Evolutionary conservation across 805 yeast genomes (phyloP), one percentile per base, ranked within the genome.

Genomic region (Saccharomycopsis oosterbeekiorum): DNA sequence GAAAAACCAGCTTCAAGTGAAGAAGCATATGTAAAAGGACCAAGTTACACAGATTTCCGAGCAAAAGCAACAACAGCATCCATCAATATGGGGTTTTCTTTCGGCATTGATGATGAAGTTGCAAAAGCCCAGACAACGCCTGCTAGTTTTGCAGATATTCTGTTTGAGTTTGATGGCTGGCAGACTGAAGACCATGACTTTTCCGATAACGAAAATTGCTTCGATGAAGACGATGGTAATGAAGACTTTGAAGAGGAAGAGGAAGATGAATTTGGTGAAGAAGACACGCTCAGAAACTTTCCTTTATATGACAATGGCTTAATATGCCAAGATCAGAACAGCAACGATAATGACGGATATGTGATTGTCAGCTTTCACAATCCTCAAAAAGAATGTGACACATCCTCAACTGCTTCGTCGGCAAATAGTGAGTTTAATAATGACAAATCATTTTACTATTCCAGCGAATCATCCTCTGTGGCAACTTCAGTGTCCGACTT

Each of bases 121-220:
- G 6, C 3, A 29, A 29, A 29, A 29, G 34, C 34, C 17, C 53
- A 11, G 53, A 21, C 53, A 47, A 14, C 34, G 53, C 21, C 34
- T 15, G 37, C 37, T 12, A 10, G 9, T 12, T 26, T 37, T 37
- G 26, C 36, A 9, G 37, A 56, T 19, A 39, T 58, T 24, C 60
- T 57, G 47, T 40, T 60, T 29, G 62, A 60, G 10, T 60, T 60
- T 57, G 62, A 60, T 17, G 62, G 62, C 19, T 60, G 62, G 62
- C 58, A 53, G 19, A 53, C 56, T 47, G 60, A 58, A 9, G 62
- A 60, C 17, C 34, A 26, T 11, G 15, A 57, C 4, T 24, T 26
- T 34, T 29, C 42, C 11, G 47, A 58, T 24, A 39, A 50, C 9
- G 60, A 58, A 17, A 42, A 29, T 12, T 58, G 39, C 15, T 21